These are phyloP conservation scores for Circinella umbellata DNA, from an alignment of 371 early-diverging fungal species.

Conservation along the genomic window DNA sequence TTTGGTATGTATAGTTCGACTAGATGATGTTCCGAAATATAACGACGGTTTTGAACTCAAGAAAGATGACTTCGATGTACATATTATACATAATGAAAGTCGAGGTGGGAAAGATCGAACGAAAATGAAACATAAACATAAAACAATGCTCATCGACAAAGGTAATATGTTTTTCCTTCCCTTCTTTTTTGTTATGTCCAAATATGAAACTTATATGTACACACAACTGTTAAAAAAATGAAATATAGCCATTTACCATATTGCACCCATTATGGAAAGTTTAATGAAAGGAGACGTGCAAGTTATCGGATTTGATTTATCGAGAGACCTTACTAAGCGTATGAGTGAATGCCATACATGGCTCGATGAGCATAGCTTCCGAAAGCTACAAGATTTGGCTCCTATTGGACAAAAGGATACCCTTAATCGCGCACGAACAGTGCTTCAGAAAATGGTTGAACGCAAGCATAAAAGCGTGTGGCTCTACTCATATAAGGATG, in stretches of 20 bases:
- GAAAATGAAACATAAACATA: constrained; percentile 74
- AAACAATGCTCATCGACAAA: constrained; percentile 70
- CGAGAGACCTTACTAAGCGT: constrained; percentile 60
- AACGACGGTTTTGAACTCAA: constrained; percentile 41
- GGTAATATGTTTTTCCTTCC: constrained; percentile 36
- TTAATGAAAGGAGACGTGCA: constrained; percentile 61
- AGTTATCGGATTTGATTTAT: constrained; percentile 73
- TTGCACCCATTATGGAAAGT: constrained; percentile 59
- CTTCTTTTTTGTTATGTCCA: constrained; percentile 4
- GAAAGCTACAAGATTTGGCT: constrained; percentile 43
- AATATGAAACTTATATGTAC: too few species aligned
- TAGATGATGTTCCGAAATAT: constrained; percentile 33
- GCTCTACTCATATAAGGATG: constrained; percentile 77
- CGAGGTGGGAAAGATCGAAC: constrained; percentile 47
- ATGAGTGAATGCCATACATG: constrained; percentile 64
- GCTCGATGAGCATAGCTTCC: constrained; percentile 65
- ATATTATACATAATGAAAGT: constrained; percentile 46
- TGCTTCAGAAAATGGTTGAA: constrained; percentile 62
- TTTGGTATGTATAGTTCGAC: constrained; percentile 1
- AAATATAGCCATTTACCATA: constrained; percentile 53
- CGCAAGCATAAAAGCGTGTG: constrained; percentile 69
- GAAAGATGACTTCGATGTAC: constrained; percentile 45
- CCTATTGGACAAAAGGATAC: constrained; percentile 42
- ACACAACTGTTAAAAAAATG: neutral
- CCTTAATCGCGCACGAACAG: constrained; percentile 58